A percentile compares a stretch with the other conserved stretches of the same genome.
Conservation (phyloP, 805 yeast genomes). For the Candida gorgasii region DNA sequence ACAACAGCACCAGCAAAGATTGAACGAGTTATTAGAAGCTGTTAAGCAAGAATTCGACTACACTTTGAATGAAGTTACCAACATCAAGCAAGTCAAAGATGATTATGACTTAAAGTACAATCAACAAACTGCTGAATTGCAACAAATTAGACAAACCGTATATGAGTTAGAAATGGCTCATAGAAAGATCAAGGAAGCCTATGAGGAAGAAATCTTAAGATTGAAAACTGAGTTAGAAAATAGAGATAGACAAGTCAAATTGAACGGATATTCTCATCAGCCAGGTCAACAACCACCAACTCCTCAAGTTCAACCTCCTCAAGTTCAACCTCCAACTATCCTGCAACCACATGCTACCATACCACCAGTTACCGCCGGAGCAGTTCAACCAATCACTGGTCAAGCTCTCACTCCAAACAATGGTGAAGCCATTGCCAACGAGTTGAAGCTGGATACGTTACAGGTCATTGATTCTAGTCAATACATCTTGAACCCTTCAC, state of each 20-base stretch:
- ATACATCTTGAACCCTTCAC: constrained; percentile 43
- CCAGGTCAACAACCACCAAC: constrained; percentile 8
- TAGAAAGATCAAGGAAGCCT: constrained; percentile 91
- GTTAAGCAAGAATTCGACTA: constrained; percentile 88
- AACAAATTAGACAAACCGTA: constrained; percentile 90
- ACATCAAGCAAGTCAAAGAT: constrained; percentile 85
- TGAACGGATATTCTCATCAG: constrained; percentile 18
- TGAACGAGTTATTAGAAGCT: constrained; percentile 86
- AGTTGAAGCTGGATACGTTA: constrained; percentile 23
- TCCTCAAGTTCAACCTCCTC: constrained; percentile 5
- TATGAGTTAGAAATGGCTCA: constrained; percentile 93
- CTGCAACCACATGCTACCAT: constrained; percentile 7
- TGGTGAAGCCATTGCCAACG: constrained; percentile 10
- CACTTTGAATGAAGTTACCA: constrained; percentile 81
- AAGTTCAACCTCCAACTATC: constrained; percentile 6
- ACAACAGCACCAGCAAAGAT: constrained; percentile 46
- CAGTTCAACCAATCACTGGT: neutral
- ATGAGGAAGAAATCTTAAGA: constrained; percentile 87
- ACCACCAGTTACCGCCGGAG: constrained; percentile 10
- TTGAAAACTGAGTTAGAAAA: constrained; percentile 83
- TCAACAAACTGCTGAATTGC: constrained; percentile 92
- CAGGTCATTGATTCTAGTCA: constrained; percentile 41
- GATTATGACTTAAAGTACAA: constrained; percentile 86
- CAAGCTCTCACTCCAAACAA: constrained; percentile 10
- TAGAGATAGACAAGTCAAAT: constrained; percentile 58